Conservation (phyloP, 148 eudicot genomes). For the Arctostaphylos glauca region DNA sequence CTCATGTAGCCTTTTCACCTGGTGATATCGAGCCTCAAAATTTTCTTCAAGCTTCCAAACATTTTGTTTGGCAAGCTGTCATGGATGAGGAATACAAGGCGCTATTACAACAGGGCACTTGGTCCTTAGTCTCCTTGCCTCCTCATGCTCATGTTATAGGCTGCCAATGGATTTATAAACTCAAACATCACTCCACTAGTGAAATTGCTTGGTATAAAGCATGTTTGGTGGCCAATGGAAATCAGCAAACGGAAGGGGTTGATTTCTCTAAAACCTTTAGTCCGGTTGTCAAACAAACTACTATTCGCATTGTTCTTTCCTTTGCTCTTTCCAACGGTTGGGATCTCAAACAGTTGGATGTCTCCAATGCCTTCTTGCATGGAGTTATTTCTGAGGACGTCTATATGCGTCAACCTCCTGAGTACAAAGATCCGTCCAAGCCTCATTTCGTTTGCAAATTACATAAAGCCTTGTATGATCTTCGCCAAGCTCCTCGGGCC, state of each 20-base stretch:
- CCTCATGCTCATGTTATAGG: no score
- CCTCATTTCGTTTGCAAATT: neutral
- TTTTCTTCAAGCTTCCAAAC: no score
- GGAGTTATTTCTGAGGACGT: neutral
- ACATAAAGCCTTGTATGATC: neutral
- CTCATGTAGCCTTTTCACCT: no score
- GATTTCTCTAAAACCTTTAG: neutral
- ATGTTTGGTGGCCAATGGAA: neutral
- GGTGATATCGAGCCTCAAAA: no score
- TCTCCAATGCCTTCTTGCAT: constrained; percentile 2
- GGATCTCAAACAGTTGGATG: neutral
- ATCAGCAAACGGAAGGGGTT: neutral
- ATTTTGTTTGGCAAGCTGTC: no score
- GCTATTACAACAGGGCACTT: no score
- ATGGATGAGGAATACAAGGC: no score
- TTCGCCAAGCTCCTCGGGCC: neutral
- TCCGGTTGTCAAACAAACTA: no score
- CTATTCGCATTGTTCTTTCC: neutral
- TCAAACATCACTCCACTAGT: neutral
- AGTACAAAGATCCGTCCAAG: neutral
- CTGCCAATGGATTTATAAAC: no score
- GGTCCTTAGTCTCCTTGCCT: no score
- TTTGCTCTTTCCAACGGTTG: neutral
- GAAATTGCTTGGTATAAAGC: neutral
- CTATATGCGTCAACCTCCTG: neutral